Conservation (phyloP, 305 asterid genomes). For the Fraxinus xanthoxyloides region DNA sequence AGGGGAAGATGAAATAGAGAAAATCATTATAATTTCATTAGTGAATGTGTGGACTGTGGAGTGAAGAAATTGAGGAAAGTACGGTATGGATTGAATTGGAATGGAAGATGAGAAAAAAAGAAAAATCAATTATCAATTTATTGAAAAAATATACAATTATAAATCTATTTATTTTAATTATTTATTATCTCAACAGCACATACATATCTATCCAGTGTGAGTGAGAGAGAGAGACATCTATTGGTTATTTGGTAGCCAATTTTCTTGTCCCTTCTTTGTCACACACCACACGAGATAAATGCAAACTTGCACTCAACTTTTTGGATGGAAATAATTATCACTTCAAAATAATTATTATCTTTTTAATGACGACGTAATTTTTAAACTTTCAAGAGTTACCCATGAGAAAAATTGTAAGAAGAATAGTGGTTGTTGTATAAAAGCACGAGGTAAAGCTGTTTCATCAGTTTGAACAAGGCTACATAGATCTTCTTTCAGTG, state of each 20-base stretch:
- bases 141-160: not conserved
- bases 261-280: not conserved
- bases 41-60: not conserved
- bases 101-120: not conserved
- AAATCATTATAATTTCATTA: constrained; percentile 36
- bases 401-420: too few relatives aligned
- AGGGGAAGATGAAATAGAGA: constrained; percentile 39
- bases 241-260: not conserved
- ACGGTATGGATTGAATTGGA: not conserved
- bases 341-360: too few relatives aligned
- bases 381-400: not conserved
- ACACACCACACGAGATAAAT: not conserved
- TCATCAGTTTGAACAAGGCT: too few relatives aligned
- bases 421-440: not conserved
- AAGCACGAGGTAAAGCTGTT: too few relatives aligned
- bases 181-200: not conserved
- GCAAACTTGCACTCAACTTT: not conserved
- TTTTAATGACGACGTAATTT: too few relatives aligned
- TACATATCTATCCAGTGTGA: not conserved
- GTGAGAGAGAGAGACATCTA: not conserved
- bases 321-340: not conserved
- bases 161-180: not conserved
- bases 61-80: not conserved
- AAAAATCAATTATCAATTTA: not conserved
- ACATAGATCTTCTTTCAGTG: too few relatives aligned